Conservation (phyloP, 2,329 filamentous ascomycete genomes). For the Aureobasidium sp. region DNA sequence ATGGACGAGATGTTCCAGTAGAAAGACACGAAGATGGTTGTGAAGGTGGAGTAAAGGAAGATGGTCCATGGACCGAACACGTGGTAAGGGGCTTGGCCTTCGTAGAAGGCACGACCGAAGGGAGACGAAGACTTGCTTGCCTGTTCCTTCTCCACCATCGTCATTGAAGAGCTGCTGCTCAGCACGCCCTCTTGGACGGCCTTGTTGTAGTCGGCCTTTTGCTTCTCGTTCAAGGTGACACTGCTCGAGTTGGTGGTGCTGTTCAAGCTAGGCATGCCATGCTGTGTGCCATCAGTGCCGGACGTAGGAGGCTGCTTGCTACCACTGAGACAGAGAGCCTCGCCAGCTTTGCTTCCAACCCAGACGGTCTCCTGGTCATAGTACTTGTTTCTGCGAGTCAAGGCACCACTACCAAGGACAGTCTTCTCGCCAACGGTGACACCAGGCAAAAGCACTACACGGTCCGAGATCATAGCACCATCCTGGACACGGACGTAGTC, state of each 20-base stretch:
- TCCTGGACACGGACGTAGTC: conserved; percentile 43
- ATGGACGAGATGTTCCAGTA: conserved; percentile 49
- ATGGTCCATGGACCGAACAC: conserved; percentile 45
- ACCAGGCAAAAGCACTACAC: conserved; percentile 48
- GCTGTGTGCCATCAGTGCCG: not conserved
- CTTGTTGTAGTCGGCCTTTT: not conserved
- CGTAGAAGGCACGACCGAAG: conserved; percentile 52
- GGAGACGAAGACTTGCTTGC: conserved; percentile 32
- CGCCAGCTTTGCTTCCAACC: conserved; percentile 47
- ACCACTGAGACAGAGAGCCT: conserved; percentile 40
- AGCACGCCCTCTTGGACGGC: not conserved
- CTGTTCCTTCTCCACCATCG: not conserved
- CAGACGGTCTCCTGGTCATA: conserved; percentile 45
- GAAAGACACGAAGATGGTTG: conserved; percentile 41
- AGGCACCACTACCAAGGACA: conserved; percentile 49
- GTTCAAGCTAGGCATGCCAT: conserved; percentile 1
- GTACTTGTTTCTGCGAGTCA: conserved; percentile 40
- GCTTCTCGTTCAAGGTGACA: conserved; percentile 3
- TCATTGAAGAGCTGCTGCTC: conserved; percentile 15
- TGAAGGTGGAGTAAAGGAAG: conserved; percentile 44
- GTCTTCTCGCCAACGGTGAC: conserved; percentile 43
- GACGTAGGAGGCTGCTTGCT: conserved; percentile 12
- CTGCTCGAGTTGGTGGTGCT: conserved; percentile 11
- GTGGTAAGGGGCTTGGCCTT: conserved; percentile 43
- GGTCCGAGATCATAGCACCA: conserved; percentile 51